These are phyloP conservation scores for Colletotrichum salicis DNA, from an alignment of 2,329 filamentous ascomycete genomes.

Conservation along the genomic window DNA sequence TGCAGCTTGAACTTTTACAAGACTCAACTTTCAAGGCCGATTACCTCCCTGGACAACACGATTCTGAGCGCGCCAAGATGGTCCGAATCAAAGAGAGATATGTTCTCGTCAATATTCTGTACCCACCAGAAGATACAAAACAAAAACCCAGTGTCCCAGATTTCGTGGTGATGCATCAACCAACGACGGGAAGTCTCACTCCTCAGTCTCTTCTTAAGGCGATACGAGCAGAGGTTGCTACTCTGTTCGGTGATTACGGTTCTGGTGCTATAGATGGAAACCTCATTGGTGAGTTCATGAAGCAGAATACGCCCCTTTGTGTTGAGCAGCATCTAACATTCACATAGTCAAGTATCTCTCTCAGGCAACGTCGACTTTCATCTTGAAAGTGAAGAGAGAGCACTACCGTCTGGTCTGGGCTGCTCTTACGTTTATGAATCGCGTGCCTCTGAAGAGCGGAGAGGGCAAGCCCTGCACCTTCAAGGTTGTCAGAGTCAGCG, in stretches of 20 bases:
- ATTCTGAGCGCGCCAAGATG: conserved; percentile 63
- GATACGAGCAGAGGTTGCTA: conserved; percentile 75
- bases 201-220: conserved; percentile 72
- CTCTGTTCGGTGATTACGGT: conserved; percentile 90
- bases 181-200: conserved; percentile 78
- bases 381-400: conserved; percentile 83
- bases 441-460: conserved; percentile 64
- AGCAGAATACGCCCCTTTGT: not conserved
- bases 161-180: conserved; percentile 80
- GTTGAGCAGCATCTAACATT: conserved; percentile 36
- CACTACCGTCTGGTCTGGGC: conserved; percentile 93
- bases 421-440: conserved; percentile 82
- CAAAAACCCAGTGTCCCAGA: conserved; percentile 57
- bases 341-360: conserved; percentile 88
- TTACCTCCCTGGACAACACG: not conserved
- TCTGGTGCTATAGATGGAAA: conserved; percentile 77
- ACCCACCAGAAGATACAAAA: conserved; percentile 68
- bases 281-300: conserved; percentile 66
- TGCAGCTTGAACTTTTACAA: conserved; percentile 26
- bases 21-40: conserved; percentile 4
- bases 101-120: conserved; percentile 92
- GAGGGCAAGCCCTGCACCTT: conserved; percentile 78
- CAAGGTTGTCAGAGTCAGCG: conserved; percentile 86
- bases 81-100: conserved; percentile 97
- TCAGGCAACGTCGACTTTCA: conserved; percentile 91